Percentiles rank a stretch among this genome's conserved stretches.
Conservation (phyloP, 345 rosid species). For the Ceriops zippeliana region DNA sequence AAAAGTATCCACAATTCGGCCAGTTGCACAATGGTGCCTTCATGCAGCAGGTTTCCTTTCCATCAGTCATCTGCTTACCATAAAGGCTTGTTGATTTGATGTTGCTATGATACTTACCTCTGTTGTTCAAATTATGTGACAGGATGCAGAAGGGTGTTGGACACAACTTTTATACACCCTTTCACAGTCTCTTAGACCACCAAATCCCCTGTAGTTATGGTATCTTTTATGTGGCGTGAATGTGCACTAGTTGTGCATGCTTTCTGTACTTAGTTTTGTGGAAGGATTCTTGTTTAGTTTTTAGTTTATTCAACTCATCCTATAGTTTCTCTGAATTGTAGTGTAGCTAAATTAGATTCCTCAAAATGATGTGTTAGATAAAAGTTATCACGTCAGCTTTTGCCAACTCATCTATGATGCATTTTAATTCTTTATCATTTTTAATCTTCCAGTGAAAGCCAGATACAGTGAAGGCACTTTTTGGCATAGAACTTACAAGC, state of each 20-base stretch:
- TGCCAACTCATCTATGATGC: background rate
- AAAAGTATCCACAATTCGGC: conserved; percentile 91
- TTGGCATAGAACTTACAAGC: conserved; percentile 83
- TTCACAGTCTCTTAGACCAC: conserved; percentile 77
- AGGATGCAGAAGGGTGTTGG: conserved; percentile 99
- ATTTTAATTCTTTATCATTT: background rate
- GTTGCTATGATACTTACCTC: conserved; percentile 10
- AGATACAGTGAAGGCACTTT: conserved; percentile 70
- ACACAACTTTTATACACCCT: conserved; percentile 86
- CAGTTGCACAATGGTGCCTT: conserved; percentile 84
- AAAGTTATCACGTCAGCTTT: conserved; percentile 1
- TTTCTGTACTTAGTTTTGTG: background rate
- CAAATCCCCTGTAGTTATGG: conserved; percentile 45
- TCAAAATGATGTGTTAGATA: background rate
- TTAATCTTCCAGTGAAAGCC: conserved; percentile 50
- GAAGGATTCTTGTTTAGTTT: background rate
- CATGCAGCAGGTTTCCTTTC: conserved; percentile 83
- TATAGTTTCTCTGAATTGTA: background rate
- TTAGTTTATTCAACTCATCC: background rate
- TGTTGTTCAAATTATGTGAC: conserved; percentile 21
- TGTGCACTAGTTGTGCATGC: background rate
- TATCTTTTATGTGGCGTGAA: conserved; percentile 12
- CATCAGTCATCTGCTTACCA: conserved; percentile 1
- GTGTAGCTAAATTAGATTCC: background rate
- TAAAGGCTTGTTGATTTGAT: background rate